Base-by-base conservation (phyloP, 805 yeast species). In the Saccharomycopsis sp. region DNA sequence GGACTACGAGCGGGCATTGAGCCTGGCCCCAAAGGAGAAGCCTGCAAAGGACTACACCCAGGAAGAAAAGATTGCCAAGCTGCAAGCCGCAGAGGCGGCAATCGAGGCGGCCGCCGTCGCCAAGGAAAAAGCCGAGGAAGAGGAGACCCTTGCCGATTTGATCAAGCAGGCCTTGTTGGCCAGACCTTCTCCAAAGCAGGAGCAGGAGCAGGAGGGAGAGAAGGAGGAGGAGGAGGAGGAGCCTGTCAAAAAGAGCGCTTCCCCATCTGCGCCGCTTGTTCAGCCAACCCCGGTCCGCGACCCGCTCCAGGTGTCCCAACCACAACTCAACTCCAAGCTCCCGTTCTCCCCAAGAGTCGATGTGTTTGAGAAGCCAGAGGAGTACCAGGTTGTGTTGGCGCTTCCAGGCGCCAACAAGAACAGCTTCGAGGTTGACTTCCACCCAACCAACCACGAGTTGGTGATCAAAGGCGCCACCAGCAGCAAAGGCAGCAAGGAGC, bases 301-400 rank as follows among this genome's bases (percentile, higher is more conserved):
- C 38, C 65, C 70, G 6, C 49, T 68, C 20, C 67, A 67, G 50
- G 63, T 68, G 2, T 67, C 73, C 4, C 65, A 66, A 37, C 73
- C 72, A 5, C 68, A 66, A 46, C 47, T 58, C 8, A 59, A 62
- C 29, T 44, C 61, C 20, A 56, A 60, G 15, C 45, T 68, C 34
- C 77, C 78, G 48, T 73, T 72, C 46, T 69, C 79, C 8, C 81
- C 82, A 18, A 70, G 72, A 41, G 59, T 75, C 3, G 77, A 75
- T 48, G 68, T 75, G n/a, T 75, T 74, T 49, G 77, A 75, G 45
- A 59, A 63, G 37, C 62, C 63, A 1, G 62, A 62, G 13, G 56
- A 60, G 13, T 76, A 74, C 48, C 52, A 64, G 12, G 65, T 74
- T 9, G 69, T 69, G 1, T 53, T 75, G 9, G 69, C 79, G 3